Evolutionary conservation across 2,329 filamentous ascomycete species (phyloP).

Genomic region (Neurospora crassa): DNA sequence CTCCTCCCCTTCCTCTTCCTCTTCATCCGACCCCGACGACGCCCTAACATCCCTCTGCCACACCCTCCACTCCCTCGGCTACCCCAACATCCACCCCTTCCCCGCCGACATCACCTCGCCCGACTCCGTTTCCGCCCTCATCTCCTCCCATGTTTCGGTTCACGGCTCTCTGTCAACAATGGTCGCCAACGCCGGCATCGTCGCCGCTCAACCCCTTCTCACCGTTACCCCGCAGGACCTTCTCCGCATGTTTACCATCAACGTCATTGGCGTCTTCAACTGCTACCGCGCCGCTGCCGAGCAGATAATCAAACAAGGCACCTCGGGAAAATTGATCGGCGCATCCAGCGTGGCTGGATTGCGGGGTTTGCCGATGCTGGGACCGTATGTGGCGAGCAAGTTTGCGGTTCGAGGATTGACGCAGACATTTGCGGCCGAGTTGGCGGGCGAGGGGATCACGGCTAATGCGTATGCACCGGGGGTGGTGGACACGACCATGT

Average conservation of each 20-base stretch:
- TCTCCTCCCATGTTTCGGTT: slow-evolving; percentile 39
- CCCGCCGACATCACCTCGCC: slow-evolving; percentile 54
- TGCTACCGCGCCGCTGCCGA: slow-evolving; percentile 54
- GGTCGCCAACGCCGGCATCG: slow-evolving; percentile 32
- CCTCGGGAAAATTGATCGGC: slow-evolving; percentile 41
- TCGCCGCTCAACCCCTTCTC: slow-evolving; percentile 45
- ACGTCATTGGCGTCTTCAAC: slow-evolving; percentile 56
- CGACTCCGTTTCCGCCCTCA: slow-evolving; percentile 38
- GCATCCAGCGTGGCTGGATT: slow-evolving; percentile 46
- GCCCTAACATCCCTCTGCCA: slow-evolving; percentile 36
- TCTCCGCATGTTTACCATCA: slow-evolving; percentile 51
- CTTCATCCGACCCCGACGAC: slow-evolving; percentile 25
- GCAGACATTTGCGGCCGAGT: slow-evolving; percentile 56
- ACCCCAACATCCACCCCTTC: slow-evolving; percentile 39
- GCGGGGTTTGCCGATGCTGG: slow-evolving; percentile 46
- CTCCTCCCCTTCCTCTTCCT: not conserved
- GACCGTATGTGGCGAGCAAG: slow-evolving; percentile 56
- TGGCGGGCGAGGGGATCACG: slow-evolving; percentile 54
- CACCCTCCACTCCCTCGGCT: slow-evolving; percentile 30
- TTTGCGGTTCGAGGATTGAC: slow-evolving; percentile 58
- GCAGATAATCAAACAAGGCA: slow-evolving; percentile 54
- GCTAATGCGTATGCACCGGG: slow-evolving; percentile 60
- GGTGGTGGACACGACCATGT: slow-evolving; percentile 59
- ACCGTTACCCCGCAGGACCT: slow-evolving; percentile 45
- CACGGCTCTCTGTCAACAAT: slow-evolving; percentile 35